These are phyloP conservation scores for Diutina rugosa DNA, from an alignment of 1,139 yeast species.

Conservation along the genomic window DNA sequence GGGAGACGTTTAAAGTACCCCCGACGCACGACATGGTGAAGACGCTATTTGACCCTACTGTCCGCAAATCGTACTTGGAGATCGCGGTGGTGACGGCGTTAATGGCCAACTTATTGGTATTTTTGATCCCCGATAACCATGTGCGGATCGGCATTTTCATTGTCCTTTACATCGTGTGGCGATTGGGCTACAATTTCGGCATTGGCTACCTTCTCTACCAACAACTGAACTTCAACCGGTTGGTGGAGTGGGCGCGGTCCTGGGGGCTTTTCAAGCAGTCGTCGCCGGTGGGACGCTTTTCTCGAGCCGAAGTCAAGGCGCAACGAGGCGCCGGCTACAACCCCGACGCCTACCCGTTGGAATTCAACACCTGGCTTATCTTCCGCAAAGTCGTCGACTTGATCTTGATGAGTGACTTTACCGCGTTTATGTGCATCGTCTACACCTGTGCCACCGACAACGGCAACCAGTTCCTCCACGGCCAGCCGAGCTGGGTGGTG, in stretches of 20 bases:
- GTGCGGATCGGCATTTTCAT: slow-evolving; percentile 34
- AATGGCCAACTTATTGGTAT: slow-evolving; percentile 37
- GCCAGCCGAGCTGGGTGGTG: slow-evolving; percentile 23
- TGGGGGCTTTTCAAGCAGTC: slow-evolving; percentile 30
- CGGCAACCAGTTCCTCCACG: slow-evolving; percentile 26
- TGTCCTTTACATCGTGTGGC: slow-evolving; percentile 59
- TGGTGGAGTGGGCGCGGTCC: slow-evolving; percentile 41
- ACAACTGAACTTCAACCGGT: slow-evolving; percentile 48
- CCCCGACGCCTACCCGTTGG: slow-evolving; percentile 46
- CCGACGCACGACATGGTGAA: slow-evolving; percentile 81
- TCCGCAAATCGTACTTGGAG: slow-evolving; percentile 60
- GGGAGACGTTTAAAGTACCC: slow-evolving; percentile 52
- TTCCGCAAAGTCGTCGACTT: slow-evolving; percentile 74
- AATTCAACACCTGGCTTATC: slow-evolving; percentile 74
- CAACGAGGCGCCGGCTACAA: slow-evolving; percentile 49
- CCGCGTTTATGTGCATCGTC: slow-evolving; percentile 62
- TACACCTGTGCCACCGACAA: slow-evolving; percentile 36
- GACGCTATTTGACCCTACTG: slow-evolving; percentile 65
- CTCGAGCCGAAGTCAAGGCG: slow-evolving; percentile 21
- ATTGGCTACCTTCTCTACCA: slow-evolving; percentile 59
- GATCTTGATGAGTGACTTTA: slow-evolving; percentile 77
- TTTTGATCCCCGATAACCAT: slow-evolving; percentile 16
- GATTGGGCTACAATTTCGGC: slow-evolving; percentile 67
- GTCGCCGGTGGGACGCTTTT: slow-evolving; percentile 7
- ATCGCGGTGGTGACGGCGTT: slow-evolving; percentile 41